phyloP scores from a whole-genome alignment of 2,329 filamentous ascomycete genomes.

The Albifimbria verrucaria region DNA sequence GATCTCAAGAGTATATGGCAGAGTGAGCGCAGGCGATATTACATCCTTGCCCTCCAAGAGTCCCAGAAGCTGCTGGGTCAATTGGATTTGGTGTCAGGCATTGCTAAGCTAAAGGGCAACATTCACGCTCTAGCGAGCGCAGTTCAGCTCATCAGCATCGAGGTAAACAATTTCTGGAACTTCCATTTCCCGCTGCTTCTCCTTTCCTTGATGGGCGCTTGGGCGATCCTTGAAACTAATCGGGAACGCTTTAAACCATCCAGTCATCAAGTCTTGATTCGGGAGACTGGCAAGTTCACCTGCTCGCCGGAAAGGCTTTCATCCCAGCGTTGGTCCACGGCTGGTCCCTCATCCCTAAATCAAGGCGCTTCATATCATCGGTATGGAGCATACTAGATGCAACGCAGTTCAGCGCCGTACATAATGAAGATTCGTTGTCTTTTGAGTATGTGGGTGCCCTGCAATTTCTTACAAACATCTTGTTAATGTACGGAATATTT shows the following conservation, averaged over 20 bases:
- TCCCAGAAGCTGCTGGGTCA: constrained; percentile 1
- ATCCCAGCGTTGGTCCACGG: background rate
- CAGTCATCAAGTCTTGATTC: background rate
- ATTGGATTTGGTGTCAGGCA: background rate
- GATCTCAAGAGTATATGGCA: constrained; percentile 1
- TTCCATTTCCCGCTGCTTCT: background rate
- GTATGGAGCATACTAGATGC: background rate
- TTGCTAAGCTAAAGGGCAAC: constrained; percentile 3
- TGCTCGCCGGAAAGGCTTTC: background rate
- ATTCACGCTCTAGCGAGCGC: constrained; percentile 1
- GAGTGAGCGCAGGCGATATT: constrained; percentile 1
- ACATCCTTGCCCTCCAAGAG: constrained; percentile 2
- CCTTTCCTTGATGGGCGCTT: background rate
- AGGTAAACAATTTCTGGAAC: background rate
- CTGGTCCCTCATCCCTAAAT: background rate
- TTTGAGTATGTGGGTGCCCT: constrained; percentile 3
- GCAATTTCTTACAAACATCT: constrained; percentile 1
- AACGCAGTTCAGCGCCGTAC: background rate
- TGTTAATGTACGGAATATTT: constrained; percentile 1
- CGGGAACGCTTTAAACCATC: background rate
- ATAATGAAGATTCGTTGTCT: background rate
- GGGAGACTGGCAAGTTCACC: constrained; percentile 4
- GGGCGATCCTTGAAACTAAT: background rate
- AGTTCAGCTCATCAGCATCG: constrained; percentile 1
- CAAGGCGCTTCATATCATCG: background rate